Evolutionary conservation across 139 green algal genomes (phyloP).

Genomic region (Picochlorum sp.): DNA sequence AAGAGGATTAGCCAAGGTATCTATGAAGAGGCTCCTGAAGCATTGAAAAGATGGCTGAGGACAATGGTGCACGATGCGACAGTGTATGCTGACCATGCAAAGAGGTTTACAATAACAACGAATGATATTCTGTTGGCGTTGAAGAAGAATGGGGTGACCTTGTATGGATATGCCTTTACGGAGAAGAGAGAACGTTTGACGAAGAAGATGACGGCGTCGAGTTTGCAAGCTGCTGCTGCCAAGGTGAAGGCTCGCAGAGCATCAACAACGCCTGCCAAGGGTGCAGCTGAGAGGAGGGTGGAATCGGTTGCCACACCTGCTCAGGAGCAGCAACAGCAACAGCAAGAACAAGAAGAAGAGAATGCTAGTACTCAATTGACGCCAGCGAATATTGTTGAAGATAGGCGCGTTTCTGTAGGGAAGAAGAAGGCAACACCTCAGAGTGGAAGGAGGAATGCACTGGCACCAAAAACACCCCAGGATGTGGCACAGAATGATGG

Average conservation of each 20-base stretch:
- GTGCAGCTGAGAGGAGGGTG: background rate
- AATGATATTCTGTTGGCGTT: constrained; percentile 22
- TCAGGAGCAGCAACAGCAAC: no score
- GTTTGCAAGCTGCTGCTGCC: constrained; percentile 6
- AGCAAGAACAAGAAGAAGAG: no score
- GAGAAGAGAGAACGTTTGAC: constrained; percentile 8
- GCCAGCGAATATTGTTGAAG: no score
- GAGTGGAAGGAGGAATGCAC: background rate
- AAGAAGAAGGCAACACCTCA: background rate
- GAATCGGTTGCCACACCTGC: no score
- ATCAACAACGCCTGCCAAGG: background rate
- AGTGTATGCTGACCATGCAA: constrained; percentile 9
- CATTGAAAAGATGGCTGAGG: constrained; percentile 1
- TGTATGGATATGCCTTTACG: constrained; percentile 11
- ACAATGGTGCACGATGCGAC: constrained; percentile 10
- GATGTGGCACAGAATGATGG: background rate
- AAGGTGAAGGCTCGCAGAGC: background rate
- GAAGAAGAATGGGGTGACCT: constrained; percentile 16
- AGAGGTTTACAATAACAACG: constrained; percentile 13
- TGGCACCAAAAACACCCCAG: background rate
- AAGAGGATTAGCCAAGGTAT: constrained; percentile 16
- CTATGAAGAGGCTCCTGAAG: constrained; percentile 14
- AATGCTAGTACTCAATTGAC: no score
- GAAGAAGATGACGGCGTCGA: background rate
- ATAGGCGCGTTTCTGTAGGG: no score